These are phyloP conservation scores for Mucor mucedo DNA, from an alignment of 371 early-diverging fungal genomes.

Conservation along the genomic window DNA sequence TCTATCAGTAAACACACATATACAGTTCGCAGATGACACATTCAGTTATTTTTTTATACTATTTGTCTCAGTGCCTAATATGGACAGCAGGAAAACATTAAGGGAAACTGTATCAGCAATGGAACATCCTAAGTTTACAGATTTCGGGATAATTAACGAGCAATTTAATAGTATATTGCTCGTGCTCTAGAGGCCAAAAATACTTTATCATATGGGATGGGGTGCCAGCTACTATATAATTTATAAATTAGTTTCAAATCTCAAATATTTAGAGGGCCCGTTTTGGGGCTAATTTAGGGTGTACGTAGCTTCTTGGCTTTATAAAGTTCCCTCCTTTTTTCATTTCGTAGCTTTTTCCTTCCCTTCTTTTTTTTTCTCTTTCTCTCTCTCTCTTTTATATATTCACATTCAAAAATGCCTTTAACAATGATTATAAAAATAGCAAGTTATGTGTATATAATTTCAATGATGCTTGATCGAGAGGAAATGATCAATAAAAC, in stretches of 20 bases:
- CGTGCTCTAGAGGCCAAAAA: too few relatives aligned
- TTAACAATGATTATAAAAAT: not conserved
- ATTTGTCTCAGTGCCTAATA: too few relatives aligned
- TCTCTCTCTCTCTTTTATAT: not conserved
- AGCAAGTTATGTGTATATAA: not conserved
- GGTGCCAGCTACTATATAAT: too few relatives aligned
- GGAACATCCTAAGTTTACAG: too few relatives aligned
- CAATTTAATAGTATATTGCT: too few relatives aligned
- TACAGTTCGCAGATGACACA: too few relatives aligned
- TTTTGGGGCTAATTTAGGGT: not conserved
- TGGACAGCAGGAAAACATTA: too few relatives aligned
- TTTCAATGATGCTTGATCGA: not conserved
- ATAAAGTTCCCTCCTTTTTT: slow-evolving; percentile 3
- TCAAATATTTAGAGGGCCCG: not conserved
- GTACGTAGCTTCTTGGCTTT: not conserved
- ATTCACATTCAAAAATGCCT: not conserved
- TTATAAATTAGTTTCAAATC: not conserved
- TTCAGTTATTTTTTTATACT: too few relatives aligned
- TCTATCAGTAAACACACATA: too few relatives aligned
- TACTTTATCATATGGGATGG: too few relatives aligned
- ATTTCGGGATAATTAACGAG: too few relatives aligned
- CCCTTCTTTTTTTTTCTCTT: not conserved
- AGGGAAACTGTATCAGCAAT: too few relatives aligned
- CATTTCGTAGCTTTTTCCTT: not conserved
- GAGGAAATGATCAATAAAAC: not conserved